Evolutionary conservation across 495 filamentous ascomycete species (phyloP).

Genomic region (Xylaria longipes): DNA sequence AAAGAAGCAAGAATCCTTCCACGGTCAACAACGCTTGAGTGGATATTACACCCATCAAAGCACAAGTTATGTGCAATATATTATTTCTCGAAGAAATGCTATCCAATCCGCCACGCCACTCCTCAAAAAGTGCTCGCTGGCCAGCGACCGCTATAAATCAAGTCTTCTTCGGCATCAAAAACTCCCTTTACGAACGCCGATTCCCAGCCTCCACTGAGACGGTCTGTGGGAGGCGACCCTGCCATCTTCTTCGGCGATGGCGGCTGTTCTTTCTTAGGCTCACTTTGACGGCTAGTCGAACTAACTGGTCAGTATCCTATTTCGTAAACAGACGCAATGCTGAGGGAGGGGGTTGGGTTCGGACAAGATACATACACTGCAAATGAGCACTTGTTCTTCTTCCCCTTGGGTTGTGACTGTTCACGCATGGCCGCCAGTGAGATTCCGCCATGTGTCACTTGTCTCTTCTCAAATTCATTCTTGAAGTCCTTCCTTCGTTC

Average conservation of each 20-base stretch:
- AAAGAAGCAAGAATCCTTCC: not conserved
- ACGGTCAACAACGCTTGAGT: not conserved
- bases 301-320: not conserved
- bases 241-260: not conserved
- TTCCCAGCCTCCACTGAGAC: not conserved
- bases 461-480: not conserved
- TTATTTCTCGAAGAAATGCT: not conserved
- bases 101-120: not conserved
- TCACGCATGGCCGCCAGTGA: not conserved
- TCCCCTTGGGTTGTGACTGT: not conserved
- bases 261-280: not conserved
- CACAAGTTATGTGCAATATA: not conserved
- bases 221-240: not conserved
- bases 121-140: slow-evolving; percentile 11
- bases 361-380: not conserved
- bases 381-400: not conserved
- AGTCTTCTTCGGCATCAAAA: slow-evolving; percentile 13
- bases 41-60: not conserved
- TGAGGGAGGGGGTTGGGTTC: too few relatives aligned
- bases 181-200: not conserved
- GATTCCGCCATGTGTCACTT: slow-evolving; percentile 1
- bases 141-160: slow-evolving; percentile 2
- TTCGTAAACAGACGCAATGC: not conserved
- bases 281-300: not conserved
- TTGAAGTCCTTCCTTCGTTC: slow-evolving; percentile 9